Base-by-base conservation (phyloP, 768 basidiomycete genomes). In the Suillus alpinus region DNA sequence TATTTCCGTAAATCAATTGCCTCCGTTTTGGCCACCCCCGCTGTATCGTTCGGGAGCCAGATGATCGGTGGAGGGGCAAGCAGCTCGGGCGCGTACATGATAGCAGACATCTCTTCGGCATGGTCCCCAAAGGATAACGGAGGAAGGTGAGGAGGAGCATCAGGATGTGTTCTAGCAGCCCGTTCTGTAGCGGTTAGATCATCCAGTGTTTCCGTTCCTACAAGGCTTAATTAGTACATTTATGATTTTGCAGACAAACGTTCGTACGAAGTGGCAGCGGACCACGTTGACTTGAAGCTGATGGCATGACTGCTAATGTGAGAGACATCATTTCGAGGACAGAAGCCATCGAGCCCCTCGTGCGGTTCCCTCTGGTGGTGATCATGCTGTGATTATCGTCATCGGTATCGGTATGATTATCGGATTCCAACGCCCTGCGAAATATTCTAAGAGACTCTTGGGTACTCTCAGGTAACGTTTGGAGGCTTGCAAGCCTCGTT, bases 291-390 rank as follows among this genome's bases (percentile, higher is more conserved):
- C 80, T 79, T 23, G 81, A 80, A 10, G 80, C 75, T 4, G 86
- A 82, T 3, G 90, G 90, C 78, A 83, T 83, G 7, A 91, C 88
- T 6, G 90, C 89, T 44, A 92, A 77, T 18, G 89, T 91, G 59
- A 85, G 66, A 62, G 87, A 86, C 87, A 93, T 91, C 88, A 93
- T 90, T 69, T 92, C 90, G 61, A 93, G 76, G 53, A 93, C 88
- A 41, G 87, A 88, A 6, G 90, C 89, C 78, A 91, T 88, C 4
- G 90, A 92, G 6, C 88, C 86, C 60, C 90, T 83, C 44, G 79
- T 70, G 29, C 82, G 69, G 34, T 58, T 56, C n/a, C 68, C 68
- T 23, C 75, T 74, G 41, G 61, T 44, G 55, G 70, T 76, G n/a
- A 80, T 80, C 56, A 81, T 75, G 63, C 82, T 82, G 13, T 77